Evolutionary conservation across 805 yeast species (phyloP), one percentile per base, ranked within the genome.

Genomic region (Candida parachauliodes): DNA sequence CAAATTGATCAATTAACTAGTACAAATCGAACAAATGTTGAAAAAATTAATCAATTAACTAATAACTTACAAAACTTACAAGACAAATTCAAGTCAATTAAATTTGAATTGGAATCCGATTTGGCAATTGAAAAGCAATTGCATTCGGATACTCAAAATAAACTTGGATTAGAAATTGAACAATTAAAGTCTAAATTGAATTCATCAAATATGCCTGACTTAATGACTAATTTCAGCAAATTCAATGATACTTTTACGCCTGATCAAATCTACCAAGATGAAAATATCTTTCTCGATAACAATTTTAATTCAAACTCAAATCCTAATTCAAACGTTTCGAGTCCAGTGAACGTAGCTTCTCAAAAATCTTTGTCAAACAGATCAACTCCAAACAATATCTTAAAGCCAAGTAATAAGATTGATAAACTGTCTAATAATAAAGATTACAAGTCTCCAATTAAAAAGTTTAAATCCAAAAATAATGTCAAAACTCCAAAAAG

Each of bases 241-340:
- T 32, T 32, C 4, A 21, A 32, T 15, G 28, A 32, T n/a, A 8
- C 9, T 11, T 36, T 36, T 21, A 36, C 29, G 11, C 28, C 40
- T 11, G 40, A 37, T 25, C 32, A 37, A 20, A 37, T 37, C 2
- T 37, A 32, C 17, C 36, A 37, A 21, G 35, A 32, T 24, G 28
- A 23, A 24, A 32, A 32, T 15, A 32, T 32, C 3, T 32, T 32
- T 12, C 2, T 22, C 4, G 28, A 32, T 29, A 12, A 29, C 18
- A 11, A 4, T 17, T 8, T 8, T 18, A 30, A 27, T 12, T 27
- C 30, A 14, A n/a, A n/a, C n/a, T n/a, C n/a, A n/a, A n/a, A n/a
- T n/a, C n/a, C n/a, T n/a, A n/a, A n/a, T n/a, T n/a, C n/a, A n/a
- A n/a, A n/a, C n/a, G n/a, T n/a, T n/a, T n/a, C n/a, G n/a, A n/a